phyloP scores from a whole-genome alignment of 2,329 filamentous ascomycete genomes.

The Colletotrichum sp. region DNA sequence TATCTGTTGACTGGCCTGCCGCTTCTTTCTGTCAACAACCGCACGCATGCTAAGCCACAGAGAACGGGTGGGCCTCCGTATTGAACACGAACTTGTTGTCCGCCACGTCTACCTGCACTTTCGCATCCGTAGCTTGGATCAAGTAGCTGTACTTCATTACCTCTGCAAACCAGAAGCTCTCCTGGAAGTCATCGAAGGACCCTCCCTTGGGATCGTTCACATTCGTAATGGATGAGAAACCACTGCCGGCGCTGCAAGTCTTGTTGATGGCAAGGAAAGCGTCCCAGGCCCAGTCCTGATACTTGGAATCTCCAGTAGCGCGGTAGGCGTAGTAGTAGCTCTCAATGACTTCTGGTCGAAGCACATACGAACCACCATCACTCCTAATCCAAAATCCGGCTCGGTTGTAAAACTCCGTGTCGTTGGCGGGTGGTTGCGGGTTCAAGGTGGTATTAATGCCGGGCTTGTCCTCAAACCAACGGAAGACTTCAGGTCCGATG shows the following conservation, averaged over 20 bases:
- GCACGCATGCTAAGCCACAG: slow-evolving; percentile 4
- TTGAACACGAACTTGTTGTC: slow-evolving; percentile 53
- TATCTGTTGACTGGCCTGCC: neutral
- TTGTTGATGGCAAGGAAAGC: slow-evolving; percentile 73
- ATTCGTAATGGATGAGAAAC: slow-evolving; percentile 69
- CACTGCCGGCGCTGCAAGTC: slow-evolving; percentile 67
- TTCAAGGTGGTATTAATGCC: slow-evolving; percentile 43
- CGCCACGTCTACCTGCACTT: slow-evolving; percentile 57
- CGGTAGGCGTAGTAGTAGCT: slow-evolving; percentile 88
- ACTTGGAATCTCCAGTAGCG: slow-evolving; percentile 75
- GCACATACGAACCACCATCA: slow-evolving; percentile 61
- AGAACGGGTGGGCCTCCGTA: slow-evolving; percentile 53
- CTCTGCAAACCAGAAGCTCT: slow-evolving; percentile 89
- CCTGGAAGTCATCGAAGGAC: slow-evolving; percentile 71
- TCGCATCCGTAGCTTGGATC: slow-evolving; percentile 67
- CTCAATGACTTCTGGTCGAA: slow-evolving; percentile 84
- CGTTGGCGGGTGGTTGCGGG: slow-evolving; percentile 43
- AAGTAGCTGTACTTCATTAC: slow-evolving; percentile 85
- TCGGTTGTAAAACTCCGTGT: slow-evolving; percentile 65
- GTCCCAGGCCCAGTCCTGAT: slow-evolving; percentile 85
- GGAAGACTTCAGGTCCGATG: slow-evolving; percentile 79
- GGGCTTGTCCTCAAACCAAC: slow-evolving; percentile 57
- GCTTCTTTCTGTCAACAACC: neutral
- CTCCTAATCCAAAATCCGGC: slow-evolving; percentile 73
- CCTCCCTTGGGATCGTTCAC: slow-evolving; percentile 71